A percentile compares a stretch with the other conserved stretches of the same genome.
Conservation (phyloP, 495 filamentous ascomycete genomes). For the Talaromyces borbonicus region DNA sequence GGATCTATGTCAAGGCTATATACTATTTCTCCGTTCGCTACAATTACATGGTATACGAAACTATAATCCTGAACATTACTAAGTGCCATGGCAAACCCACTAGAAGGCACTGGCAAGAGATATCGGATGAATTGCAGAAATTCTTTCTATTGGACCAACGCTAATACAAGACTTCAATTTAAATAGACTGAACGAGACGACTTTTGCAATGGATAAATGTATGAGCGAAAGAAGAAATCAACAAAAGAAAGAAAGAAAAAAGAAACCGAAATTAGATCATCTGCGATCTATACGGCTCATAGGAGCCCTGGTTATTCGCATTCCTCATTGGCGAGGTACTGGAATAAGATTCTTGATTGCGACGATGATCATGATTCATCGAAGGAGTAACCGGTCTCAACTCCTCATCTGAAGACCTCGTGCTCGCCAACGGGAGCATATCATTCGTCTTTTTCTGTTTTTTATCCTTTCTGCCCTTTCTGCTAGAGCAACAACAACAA, state of each 20-base stretch:
- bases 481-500: neutral
- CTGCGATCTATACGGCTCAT: conserved; percentile 1
- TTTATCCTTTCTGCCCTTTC: neutral
- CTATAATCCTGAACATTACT: too few species aligned
- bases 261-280: neutral
- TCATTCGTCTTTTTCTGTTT: neutral
- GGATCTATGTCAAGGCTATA: too few species aligned
- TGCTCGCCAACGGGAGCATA: neutral
- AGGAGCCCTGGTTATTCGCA: neutral
- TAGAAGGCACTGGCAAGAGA: too few species aligned
- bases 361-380: too few species aligned
- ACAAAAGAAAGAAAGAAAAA: neutral
- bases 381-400: conserved; percentile 3
- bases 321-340: neutral
- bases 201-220: too few species aligned
- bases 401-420: neutral
- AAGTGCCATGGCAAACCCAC: too few species aligned
- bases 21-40: too few species aligned
- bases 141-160: too few species aligned
- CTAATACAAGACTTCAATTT: too few species aligned
- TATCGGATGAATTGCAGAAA: too few species aligned
- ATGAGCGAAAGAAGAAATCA: too few species aligned
- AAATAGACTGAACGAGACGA: neutral
- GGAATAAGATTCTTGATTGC: neutral
- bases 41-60: too few species aligned